Conservation (phyloP, 192 early-diverging fungal genomes). For the Coemansia asiatica region DNA sequence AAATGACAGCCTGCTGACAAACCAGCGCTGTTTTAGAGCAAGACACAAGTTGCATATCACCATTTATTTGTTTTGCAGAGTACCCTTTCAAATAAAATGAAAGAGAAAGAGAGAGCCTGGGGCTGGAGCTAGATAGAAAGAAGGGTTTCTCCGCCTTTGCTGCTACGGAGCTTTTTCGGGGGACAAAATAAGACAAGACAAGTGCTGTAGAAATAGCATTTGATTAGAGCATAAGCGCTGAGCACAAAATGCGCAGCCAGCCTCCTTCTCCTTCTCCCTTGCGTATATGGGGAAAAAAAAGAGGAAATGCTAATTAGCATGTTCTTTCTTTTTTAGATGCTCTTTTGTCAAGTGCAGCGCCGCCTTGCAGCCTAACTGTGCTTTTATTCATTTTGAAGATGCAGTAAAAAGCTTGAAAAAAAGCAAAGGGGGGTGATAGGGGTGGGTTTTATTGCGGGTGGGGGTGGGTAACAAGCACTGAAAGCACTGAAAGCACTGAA, state of each 20-base stretch:
- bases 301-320: not conserved
- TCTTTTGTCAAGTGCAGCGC: not conserved
- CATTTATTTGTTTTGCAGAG: not conserved
- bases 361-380: not conserved
- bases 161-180: constrained; percentile 1
- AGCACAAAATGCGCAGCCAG: not conserved
- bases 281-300: not conserved
- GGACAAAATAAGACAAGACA: not conserved
- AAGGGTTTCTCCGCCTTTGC: not conserved
- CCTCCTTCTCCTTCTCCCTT: not conserved
- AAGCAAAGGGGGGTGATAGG: not conserved
- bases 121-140: not conserved
- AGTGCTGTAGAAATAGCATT: not conserved
- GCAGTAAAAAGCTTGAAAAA: not conserved
- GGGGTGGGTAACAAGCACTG: not conserved
- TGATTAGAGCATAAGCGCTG: not conserved
- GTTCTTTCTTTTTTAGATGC: not conserved
- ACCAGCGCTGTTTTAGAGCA: too few species aligned
- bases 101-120: not conserved
- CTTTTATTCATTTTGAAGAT: not conserved
- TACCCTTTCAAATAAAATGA: not conserved
- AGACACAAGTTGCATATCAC: not conserved
- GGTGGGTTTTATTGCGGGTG: not conserved
- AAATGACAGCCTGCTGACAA: too few species aligned
- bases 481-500: too few species aligned